Percentiles rank a stretch among this genome's conserved stretches.
phyloP scores from a whole-genome alignment of 257 asterid genomes.

The Solanum lignicaule region DNA sequence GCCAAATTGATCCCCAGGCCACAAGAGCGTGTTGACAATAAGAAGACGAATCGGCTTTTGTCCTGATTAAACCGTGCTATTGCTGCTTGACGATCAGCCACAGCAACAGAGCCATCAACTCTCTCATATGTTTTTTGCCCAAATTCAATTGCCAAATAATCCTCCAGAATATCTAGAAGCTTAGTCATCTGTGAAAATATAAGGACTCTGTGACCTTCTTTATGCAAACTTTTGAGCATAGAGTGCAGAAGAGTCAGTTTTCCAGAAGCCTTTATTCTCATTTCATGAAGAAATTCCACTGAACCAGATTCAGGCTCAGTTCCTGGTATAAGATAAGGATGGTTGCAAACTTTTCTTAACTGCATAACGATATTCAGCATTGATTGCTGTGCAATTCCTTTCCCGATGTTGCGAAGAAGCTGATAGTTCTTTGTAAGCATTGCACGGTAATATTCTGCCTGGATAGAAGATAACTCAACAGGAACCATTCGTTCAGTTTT shows the following conservation, averaged over 20 bases:
- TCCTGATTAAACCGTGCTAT: conserved; percentile 95
- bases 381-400: conserved; percentile 87
- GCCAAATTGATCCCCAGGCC: conserved; percentile 99
- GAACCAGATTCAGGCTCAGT: conserved; percentile 96
- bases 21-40: conserved; percentile 91
- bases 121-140: conserved; percentile 92
- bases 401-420: conserved; percentile 82
- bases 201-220: conserved; percentile 89
- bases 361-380: conserved; percentile 98
- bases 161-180: conserved; percentile 92
- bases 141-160: conserved; percentile 77
- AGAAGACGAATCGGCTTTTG: conserved; percentile 83
- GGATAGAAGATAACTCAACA: conserved; percentile 90
- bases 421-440: conserved; percentile 98
- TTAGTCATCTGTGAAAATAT: conserved; percentile 97
- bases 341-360: conserved; percentile 93
- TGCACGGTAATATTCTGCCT: conserved; percentile 98
- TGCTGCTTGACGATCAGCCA: conserved; percentile 82
- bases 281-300: conserved; percentile 83
- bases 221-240: conserved; percentile 76
- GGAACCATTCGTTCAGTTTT: conserved; percentile 97
- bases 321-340: conserved; percentile 96
- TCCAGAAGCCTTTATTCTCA: conserved; percentile 97
- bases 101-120: conserved; percentile 96
- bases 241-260: conserved; percentile 90